Evolutionary conservation across 2,329 filamentous ascomycete species (phyloP).

Genomic region (Aspergillus ochraceus): DNA sequence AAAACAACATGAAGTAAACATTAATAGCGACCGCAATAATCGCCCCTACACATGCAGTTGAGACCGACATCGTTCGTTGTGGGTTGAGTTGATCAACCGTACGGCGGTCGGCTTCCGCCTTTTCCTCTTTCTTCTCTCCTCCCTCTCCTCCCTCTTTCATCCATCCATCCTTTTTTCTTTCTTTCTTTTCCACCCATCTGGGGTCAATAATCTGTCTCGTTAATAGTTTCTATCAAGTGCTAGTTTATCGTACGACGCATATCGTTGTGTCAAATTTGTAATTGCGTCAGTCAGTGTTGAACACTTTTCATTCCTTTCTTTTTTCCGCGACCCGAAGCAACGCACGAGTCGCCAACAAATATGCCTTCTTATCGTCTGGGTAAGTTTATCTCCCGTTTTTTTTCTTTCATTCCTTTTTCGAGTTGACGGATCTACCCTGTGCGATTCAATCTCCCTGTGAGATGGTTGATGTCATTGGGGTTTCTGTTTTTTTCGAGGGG

Average conservation of each 20-base stretch:
- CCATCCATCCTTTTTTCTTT: neutral
- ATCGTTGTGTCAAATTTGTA: neutral
- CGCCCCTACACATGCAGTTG: neutral
- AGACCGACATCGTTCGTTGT: neutral
- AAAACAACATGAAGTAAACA: too few relatives aligned
- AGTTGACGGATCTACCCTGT: neutral
- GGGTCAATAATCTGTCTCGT: neutral
- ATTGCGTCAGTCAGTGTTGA: neutral
- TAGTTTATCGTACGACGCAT: neutral
- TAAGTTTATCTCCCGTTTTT: slow-evolving; percentile 1
- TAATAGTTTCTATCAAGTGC: neutral
- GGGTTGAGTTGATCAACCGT: too few relatives aligned
- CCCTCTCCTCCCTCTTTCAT: neutral
- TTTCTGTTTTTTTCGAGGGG: neutral
- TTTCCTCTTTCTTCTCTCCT: slow-evolving; percentile 10
- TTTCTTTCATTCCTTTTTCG: neutral
- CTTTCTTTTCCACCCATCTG: neutral
- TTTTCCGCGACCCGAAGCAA: neutral
- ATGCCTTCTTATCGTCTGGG: slow-evolving; percentile 20
- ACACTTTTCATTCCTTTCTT: neutral
- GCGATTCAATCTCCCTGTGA: neutral
- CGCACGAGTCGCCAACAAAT: neutral
- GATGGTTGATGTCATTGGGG: neutral
- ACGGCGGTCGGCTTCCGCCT: neutral
- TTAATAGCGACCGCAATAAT: too few relatives aligned